These are phyloP conservation scores for Larix kaempferi DNA, from an alignment of 75 land plant genomes.

Conservation along the genomic window DNA sequence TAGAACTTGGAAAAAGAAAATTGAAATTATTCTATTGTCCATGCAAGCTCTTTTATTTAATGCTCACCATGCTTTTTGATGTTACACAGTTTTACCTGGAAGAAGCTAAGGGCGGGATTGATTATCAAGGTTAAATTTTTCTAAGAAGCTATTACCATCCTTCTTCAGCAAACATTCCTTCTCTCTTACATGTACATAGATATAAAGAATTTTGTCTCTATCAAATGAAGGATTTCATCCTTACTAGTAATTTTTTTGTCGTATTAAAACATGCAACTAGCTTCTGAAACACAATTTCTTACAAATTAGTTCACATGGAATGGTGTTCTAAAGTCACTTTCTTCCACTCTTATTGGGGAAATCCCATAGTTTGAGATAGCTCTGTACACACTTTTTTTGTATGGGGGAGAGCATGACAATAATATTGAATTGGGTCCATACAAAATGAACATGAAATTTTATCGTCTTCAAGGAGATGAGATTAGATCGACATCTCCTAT, in stretches of 20 bases:
- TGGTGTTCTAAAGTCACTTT: conserved; percentile 78
- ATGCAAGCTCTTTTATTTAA: background rate
- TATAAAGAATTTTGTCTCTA: too few species aligned
- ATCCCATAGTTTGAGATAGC: conserved; percentile 98
- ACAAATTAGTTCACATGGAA: conserved; percentile 93
- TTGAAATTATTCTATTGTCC: background rate
- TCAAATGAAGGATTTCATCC: background rate
- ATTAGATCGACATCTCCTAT: conserved; percentile 90
- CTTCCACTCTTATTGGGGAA: conserved; percentile 82
- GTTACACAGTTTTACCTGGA: conserved; percentile 80
- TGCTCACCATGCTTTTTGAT: background rate
- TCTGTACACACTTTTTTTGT: conserved; percentile 87
- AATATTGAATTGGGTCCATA: conserved; percentile 77
- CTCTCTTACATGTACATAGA: background rate
- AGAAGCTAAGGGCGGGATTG: conserved; percentile 86
- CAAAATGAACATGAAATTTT: conserved; percentile 86
- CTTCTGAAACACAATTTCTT: conserved; percentile 83
- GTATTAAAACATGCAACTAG: conserved; percentile 63
- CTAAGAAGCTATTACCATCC: conserved; percentile 40
- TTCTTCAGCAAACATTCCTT: background rate
- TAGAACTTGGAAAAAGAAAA: background rate
- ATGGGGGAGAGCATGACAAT: conserved; percentile 76
- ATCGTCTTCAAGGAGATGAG: conserved; percentile 57
- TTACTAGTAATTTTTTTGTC: background rate
- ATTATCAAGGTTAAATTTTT: conserved; percentile 93